Percentiles rank a stretch among this genome's conserved stretches.
phyloP scores from a whole-genome alignment of 441 rosid species.

The Populus hybrid region DNA sequence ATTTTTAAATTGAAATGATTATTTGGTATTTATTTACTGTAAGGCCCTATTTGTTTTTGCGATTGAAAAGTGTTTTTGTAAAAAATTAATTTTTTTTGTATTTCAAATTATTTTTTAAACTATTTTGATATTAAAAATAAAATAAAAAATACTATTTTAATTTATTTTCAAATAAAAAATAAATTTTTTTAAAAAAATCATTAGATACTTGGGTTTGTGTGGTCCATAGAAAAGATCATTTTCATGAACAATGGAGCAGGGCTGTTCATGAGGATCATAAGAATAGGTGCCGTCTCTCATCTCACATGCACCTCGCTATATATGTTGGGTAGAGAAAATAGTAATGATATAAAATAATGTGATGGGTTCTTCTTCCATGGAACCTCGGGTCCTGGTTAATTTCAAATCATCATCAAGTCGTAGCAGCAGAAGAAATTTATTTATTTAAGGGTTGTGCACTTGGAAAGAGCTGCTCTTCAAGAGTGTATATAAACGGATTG shows the following conservation, averaged over 20 bases:
- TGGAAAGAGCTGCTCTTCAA: too few species aligned
- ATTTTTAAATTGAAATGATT: accelerated
- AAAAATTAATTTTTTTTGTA: too few species aligned
- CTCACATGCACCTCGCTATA: slow-evolving; percentile 28
- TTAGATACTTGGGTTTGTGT: not conserved
- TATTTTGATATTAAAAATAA: too few species aligned
- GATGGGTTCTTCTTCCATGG: slow-evolving; percentile 6
- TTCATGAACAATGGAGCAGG: not conserved
- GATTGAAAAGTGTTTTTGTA: too few species aligned
- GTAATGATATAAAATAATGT: slow-evolving; percentile 20
- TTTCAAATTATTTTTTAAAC: too few species aligned
- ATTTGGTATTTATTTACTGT: too few species aligned
- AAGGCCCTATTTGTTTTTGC: too few species aligned
- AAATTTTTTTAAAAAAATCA: too few species aligned
- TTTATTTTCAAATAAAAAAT: too few species aligned
- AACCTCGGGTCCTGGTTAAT: not conserved
- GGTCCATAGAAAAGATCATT: not conserved
- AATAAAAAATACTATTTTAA: too few species aligned
- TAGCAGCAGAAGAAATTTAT: not conserved
- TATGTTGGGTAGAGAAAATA: slow-evolving; percentile 26
- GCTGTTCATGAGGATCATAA: slow-evolving; percentile 38
- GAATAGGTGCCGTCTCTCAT: slow-evolving; percentile 26
- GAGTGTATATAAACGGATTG: too few species aligned
- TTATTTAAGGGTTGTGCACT: too few species aligned
- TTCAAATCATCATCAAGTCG: not conserved